Conservation (phyloP, 441 rosid species). For the Jatropha podagrica region DNA sequence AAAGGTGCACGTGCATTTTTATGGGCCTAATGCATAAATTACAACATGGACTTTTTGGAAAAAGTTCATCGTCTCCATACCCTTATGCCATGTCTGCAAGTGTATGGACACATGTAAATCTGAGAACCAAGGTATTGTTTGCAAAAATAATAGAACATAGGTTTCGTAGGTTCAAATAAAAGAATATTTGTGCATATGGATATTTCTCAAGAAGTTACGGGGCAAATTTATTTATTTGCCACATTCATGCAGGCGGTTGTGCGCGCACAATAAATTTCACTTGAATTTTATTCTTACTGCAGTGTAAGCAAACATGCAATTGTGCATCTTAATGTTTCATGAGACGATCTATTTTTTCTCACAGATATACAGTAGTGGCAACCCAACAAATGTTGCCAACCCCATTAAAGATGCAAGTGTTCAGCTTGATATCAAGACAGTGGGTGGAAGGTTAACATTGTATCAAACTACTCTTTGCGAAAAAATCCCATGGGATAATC, state of each 20-base stretch:
- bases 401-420: slow-evolving; percentile 95
- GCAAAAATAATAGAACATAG: not conserved
- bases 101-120: not conserved
- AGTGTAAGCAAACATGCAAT: not conserved
- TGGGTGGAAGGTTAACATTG: slow-evolving; percentile 80
- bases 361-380: slow-evolving; percentile 99
- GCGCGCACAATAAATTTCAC: not conserved
- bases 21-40: not conserved
- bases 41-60: not conserved
- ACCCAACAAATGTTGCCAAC: slow-evolving; percentile 95
- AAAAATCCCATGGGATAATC: slow-evolving; percentile 70
- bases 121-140: not conserved
- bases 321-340: not conserved
- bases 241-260: not conserved
- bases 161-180: not conserved
- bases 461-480: slow-evolving; percentile 90
- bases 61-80: not conserved
- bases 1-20: not conserved
- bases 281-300: not conserved
- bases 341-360: slow-evolving; percentile 7
- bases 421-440: slow-evolving; percentile 73
- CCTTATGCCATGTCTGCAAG: not conserved
- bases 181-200: not conserved
- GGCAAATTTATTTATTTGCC: not conserved
- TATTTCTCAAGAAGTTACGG: not conserved